phyloP scores from a whole-genome alignment of 257 asterid species.

The Orobanche coerulescens region DNA sequence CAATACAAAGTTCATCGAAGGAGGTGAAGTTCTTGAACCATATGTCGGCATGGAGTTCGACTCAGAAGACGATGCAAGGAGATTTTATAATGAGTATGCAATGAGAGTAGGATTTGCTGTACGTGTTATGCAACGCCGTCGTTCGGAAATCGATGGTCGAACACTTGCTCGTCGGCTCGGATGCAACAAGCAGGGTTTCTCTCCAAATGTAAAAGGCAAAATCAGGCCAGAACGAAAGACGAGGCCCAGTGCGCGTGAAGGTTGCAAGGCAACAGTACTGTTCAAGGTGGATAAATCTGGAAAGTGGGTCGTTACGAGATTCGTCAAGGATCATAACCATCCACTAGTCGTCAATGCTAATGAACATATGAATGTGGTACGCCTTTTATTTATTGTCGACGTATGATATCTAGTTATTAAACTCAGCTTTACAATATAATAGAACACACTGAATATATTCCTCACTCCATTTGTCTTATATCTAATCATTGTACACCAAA shows the following conservation, averaged over 20 bases:
- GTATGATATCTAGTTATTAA: background rate
- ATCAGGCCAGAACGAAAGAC: conserved; percentile 36
- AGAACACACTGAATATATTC: background rate
- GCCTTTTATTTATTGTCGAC: background rate
- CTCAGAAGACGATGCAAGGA: conserved; percentile 50
- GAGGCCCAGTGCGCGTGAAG: conserved; percentile 49
- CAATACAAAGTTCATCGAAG: conserved; percentile 13
- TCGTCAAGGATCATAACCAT: conserved; percentile 59
- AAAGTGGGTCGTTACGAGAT: conserved; percentile 56
- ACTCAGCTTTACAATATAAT: background rate
- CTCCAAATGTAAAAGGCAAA: conserved; percentile 32
- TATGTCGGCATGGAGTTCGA: conserved; percentile 55
- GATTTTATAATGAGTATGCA: conserved; percentile 45
- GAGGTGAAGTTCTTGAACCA: conserved; percentile 40
- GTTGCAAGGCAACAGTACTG: conserved; percentile 51
- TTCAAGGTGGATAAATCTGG: conserved; percentile 51
- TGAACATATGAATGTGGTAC: conserved; percentile 32
- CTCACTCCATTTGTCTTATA: background rate
- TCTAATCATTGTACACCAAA: background rate
- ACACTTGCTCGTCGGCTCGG: conserved; percentile 62
- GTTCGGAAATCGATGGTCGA: conserved; percentile 52
- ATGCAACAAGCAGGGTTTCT: conserved; percentile 54
- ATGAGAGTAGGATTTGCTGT: conserved; percentile 46
- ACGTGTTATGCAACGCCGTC: conserved; percentile 52
- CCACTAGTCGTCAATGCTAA: conserved; percentile 30